These are phyloP conservation scores for Ceratobasidium theobromae DNA, from an alignment of 1,284 basidiomycete genomes.

Conservation along the genomic window DNA sequence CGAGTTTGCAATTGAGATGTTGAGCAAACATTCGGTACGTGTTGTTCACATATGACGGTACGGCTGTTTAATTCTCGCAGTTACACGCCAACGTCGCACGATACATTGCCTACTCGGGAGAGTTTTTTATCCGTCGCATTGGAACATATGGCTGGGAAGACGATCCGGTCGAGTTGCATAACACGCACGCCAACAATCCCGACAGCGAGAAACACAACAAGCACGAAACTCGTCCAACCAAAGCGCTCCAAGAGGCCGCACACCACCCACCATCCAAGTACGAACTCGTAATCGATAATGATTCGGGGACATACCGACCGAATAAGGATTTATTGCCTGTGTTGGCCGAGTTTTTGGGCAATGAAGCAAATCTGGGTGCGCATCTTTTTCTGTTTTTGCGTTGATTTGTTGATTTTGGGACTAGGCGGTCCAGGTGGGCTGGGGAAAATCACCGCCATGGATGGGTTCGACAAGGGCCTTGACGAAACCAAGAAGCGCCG, in stretches of 20 bases:
- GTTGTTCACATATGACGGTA: not conserved
- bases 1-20: constrained; percentile 51
- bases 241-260: constrained; percentile 35
- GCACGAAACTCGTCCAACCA: constrained; percentile 35
- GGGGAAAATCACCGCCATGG: constrained; percentile 43
- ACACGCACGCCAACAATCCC: constrained; percentile 34
- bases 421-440: constrained; percentile 42
- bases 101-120: constrained; percentile 46
- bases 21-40: constrained; percentile 50
- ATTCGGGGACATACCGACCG: constrained; percentile 55
- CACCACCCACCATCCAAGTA: constrained; percentile 43
- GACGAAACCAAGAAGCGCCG: constrained; percentile 43
- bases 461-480: constrained; percentile 40
- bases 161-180: constrained; percentile 27
- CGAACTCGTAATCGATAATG: constrained; percentile 56
- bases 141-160: constrained; percentile 34
- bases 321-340: constrained; percentile 47
- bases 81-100: constrained; percentile 54
- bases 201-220: constrained; percentile 35
- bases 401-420: not conserved
- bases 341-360: constrained; percentile 45
- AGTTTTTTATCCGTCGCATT: constrained; percentile 45
- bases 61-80: not conserved
- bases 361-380: constrained; percentile 32
- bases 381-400: not conserved